Conservation (phyloP, 306 rosid species). For the Delonix regia region DNA sequence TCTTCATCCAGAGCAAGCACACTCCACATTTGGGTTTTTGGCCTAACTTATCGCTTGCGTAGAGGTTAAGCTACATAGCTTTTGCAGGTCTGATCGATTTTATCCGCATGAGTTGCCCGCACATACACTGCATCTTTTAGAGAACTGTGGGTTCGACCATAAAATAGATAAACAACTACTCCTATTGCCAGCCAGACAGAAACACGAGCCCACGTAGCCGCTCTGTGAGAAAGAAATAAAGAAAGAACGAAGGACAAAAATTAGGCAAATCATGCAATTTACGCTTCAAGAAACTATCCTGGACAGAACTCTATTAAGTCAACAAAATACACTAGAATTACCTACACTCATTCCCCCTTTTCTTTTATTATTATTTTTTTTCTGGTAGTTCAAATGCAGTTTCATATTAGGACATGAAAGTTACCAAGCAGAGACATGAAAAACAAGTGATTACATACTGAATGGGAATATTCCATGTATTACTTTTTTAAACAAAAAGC, state of each 20-base stretch:
- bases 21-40: neutral
- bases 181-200: constrained; percentile 81
- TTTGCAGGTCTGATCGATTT: constrained; percentile 42
- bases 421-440: neutral
- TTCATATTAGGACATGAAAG: neutral
- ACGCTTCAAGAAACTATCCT: constrained; percentile 13
- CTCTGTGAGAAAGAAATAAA: constrained; percentile 50
- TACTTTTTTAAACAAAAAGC: neutral
- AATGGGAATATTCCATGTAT: neutral
- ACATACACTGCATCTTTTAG: constrained; percentile 64
- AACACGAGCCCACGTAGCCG: constrained; percentile 76
- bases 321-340: neutral
- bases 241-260: too few species aligned
- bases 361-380: too few species aligned
- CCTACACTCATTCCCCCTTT: too few species aligned
- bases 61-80: constrained; percentile 40
- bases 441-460: neutral
- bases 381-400: too few species aligned
- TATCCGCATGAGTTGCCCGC: constrained; percentile 48
- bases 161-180: constrained; percentile 54
- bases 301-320: neutral
- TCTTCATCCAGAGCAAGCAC: constrained; percentile 20
- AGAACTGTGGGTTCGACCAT: constrained; percentile 82
- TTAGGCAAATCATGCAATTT: neutral
- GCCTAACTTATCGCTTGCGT: neutral